Evolutionary conservation across 2,329 filamentous ascomycete species (phyloP).

Genomic region (Rugonectria rugulosa): DNA sequence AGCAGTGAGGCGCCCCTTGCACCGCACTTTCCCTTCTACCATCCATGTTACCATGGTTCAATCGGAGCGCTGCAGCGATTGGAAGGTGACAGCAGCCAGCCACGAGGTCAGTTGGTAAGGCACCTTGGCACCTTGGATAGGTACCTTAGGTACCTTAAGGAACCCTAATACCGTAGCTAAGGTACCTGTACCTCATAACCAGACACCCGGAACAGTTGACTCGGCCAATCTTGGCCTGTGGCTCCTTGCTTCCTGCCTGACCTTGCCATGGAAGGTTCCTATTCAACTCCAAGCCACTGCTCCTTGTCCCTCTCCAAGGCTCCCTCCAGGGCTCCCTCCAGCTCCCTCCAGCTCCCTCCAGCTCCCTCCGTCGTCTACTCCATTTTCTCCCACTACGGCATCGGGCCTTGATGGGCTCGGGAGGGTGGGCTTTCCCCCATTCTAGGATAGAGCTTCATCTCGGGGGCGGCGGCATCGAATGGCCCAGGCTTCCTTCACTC

Average conservation of each 20-base stretch:
- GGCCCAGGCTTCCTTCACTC: conserved; percentile 6
- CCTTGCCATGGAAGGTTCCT: not conserved
- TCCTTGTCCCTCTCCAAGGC: not conserved
- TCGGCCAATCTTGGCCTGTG: not conserved
- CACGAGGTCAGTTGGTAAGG: too few species aligned
- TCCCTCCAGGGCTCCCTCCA: too few species aligned
- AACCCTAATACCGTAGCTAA: too few species aligned
- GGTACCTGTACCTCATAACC: too few species aligned
- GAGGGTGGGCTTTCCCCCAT: not conserved
- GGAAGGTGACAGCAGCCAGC: not conserved
- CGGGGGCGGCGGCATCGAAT: conserved; percentile 9
- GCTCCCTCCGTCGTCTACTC: not conserved
- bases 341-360: too few species aligned
- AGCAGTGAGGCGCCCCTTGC: too few species aligned
- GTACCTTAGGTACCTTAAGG: too few species aligned
- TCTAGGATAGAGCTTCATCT: conserved; percentile 14
- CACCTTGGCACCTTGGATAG: too few species aligned
- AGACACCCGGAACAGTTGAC: too few species aligned
- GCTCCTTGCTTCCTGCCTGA: not conserved
- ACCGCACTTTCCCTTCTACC: too few species aligned
- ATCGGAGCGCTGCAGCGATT: not conserved
- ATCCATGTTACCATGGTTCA: too few species aligned
- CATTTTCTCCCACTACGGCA: not conserved
- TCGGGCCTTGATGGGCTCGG: not conserved
- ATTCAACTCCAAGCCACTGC: not conserved